Base-by-base conservation (phyloP, 306 rosid species). In the Cicer bijugum region DNA sequence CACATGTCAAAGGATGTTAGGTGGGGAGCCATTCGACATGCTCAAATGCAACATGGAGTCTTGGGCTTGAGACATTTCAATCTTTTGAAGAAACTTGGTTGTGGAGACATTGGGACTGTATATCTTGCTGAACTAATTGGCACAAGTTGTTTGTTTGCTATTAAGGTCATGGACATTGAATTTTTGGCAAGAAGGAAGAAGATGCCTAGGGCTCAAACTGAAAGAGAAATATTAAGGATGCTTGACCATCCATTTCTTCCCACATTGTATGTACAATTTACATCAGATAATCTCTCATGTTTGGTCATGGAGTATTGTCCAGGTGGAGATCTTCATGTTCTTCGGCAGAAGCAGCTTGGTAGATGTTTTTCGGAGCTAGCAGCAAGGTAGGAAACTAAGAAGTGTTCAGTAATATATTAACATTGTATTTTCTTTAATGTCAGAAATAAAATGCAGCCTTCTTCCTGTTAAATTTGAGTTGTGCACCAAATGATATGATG, bases 241-340 rank as follows among this genome's bases (percentile, higher is more conserved):
- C 87, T 94, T 66, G 99, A 94, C 78, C 99, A 94, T 84, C 99
- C 99, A 44, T 94, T 94, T 80, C 97, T 94, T 75, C 99, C 99
- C 6, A 94, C 99, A 42, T 77, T 94, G 35, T 94, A 88, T 87
- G 83, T 88, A 33, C 97, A 94, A 68, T 94, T 94, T 61, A 87
- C 97, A 39, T 86, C 97, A 51, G 97, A 91, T 86, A 94, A 91
- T 80, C 81, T 94, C 69, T 89, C 99, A n/a, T 94, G 99, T 78
- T 85, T 94, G 65, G 89, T 91, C 77, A 94, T 90, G 99, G 99
- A 94, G 85, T 91, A 86, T 82, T 94, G 99, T 82, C 99, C 99
- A 59, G 99, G 99, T 8, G 99, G 99, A 78, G 99, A 94, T 86
- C 99, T 94, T 77, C 99, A 94, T 72, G 99, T 91, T 76, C 86